A percentile compares a stretch with the other conserved stretches of the same genome.
Evolutionary conservation across 108 stramenopile species (phyloP).

Genomic region (Cyclostephanos invisitatus): DNA sequence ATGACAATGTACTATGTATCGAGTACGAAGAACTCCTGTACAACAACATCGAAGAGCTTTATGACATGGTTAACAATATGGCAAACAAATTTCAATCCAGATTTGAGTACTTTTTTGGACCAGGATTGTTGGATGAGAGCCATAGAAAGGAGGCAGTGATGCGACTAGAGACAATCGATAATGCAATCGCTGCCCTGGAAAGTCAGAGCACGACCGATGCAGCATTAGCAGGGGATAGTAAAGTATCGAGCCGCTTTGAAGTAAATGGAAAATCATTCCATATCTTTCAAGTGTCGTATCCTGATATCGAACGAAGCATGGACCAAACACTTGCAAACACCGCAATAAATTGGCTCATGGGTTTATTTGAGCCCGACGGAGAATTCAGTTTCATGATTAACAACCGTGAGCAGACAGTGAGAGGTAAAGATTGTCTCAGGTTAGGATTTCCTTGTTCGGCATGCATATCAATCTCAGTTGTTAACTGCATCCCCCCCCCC

Average conservation of each 20-base stretch:
- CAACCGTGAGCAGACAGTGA: slow-evolving; percentile 11
- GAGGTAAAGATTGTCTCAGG: too few relatives aligned
- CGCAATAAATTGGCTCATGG: slow-evolving; percentile 34
- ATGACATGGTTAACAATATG: slow-evolving; percentile 21
- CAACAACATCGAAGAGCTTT: slow-evolving; percentile 12
- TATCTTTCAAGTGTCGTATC: slow-evolving; percentile 36
- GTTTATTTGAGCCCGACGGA: slow-evolving; percentile 31
- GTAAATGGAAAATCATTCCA: slow-evolving; percentile 35
- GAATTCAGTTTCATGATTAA: slow-evolving; percentile 37
- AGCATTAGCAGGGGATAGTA: slow-evolving; percentile 20
- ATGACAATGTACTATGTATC: slow-evolving; percentile 37
- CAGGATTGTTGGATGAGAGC: slow-evolving; percentile 12
- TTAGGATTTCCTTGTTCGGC: too few relatives aligned
- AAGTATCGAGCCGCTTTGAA: background rate
- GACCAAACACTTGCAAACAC: slow-evolving; percentile 5
- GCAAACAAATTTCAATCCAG: slow-evolving; percentile 21
- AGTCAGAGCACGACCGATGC: slow-evolving; percentile 20
- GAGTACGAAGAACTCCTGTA: slow-evolving; percentile 36
- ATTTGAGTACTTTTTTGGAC: slow-evolving; percentile 43
- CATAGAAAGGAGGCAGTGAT: slow-evolving; percentile 19
- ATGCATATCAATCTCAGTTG: too few relatives aligned
- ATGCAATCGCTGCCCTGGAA: slow-evolving; percentile 22
- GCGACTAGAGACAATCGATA: slow-evolving; percentile 33
- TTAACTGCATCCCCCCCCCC: too few relatives aligned
- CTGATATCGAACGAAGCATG: slow-evolving; percentile 12